Base-by-base conservation (phyloP, 495 filamentous ascomycete genomes). In the Penicillium ochrochloron region DNA sequence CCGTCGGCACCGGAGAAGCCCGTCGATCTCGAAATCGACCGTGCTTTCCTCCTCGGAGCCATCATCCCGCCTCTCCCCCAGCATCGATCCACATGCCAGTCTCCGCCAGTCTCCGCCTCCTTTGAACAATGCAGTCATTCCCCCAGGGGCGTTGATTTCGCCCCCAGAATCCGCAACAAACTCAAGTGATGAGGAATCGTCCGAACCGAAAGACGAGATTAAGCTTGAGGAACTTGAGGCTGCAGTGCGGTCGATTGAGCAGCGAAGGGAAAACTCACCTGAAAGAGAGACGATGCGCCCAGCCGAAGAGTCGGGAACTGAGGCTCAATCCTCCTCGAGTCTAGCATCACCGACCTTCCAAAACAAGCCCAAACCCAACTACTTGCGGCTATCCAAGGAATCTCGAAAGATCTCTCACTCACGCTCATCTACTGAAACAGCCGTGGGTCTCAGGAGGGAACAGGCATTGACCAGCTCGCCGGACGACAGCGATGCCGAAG, bases 81-180 rank as follows among this genome's bases (percentile, higher is more conserved):
- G 78, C 48, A 73, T 86, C 67, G 82, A 86, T 66, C 67, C 80
- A 65, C 70, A 84, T 74, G 78, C 76, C 64, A 87, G 83, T 75
- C 82, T 94, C 57, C 87, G 90, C 61, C 90, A 93, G 73, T 94
- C 92, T 25, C 91, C 92, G 17, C 89, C 91, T 31, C 92, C 92
- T 14, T 72, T 90, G 50, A 91, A 85, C 65, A 85, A 88, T 77
- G 84, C 85, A 35, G 75, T 80, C 44, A 92, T 96, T 74, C 92
- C 92, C 35, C 84, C 86, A 39, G 92, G 90, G 56, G 92, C 92
- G 41, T 82, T 96, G 53, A 89, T 94, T 27, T 96, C 94, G 3
- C 93, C 93, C 23, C 94, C 94, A 0, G 94, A 97, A 60, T 97
- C 94, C 12, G 78, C 82, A 8, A 81, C 84, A 39, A 88, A 85